Percentiles rank a stretch among this genome's conserved stretches.
phyloP scores from a whole-genome alignment of 805 yeast species.

The Brettanomyces sp. region DNA sequence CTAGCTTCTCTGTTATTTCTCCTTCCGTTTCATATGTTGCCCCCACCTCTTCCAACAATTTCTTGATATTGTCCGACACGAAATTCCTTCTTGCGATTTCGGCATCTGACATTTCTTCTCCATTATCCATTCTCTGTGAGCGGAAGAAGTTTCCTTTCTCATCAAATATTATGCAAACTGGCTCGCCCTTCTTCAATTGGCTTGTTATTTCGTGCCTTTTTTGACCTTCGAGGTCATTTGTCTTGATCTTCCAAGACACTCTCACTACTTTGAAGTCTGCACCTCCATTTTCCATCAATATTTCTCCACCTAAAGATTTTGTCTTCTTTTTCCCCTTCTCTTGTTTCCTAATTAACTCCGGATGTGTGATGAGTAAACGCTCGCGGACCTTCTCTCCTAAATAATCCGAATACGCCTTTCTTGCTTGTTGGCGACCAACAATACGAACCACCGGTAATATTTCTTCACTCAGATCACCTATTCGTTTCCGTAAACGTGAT shows the following conservation, averaged over 20 bases:
- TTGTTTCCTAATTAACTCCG: constrained; percentile 8
- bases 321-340: constrained; percentile 2
- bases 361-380: constrained; percentile 9
- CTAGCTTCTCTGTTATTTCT: constrained; percentile 8
- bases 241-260: constrained; percentile 49
- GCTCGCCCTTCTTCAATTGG: constrained; percentile 34
- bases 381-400: constrained; percentile 14
- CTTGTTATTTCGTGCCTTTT: constrained; percentile 40
- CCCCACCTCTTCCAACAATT: constrained; percentile 15
- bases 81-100: constrained; percentile 27
- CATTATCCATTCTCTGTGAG: constrained; percentile 4
- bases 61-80: constrained; percentile 21
- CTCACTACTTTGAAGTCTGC: constrained; percentile 33
- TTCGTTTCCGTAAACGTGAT: constrained; percentile 5
- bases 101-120: constrained; percentile 16
- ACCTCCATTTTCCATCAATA: constrained; percentile 10
- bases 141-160: constrained; percentile 23
- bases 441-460: constrained; percentile 16
- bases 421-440: constrained; percentile 15
- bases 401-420: constrained; percentile 21
- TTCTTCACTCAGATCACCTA: constrained; percentile 4
- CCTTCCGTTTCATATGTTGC: constrained; percentile 17
- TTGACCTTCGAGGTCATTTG: constrained; percentile 42
- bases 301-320: constrained; percentile 1
- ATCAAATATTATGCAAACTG: constrained; percentile 32